Evolutionary conservation across 2,329 filamentous ascomycete genomes (phyloP), one percentile per base, ranked within the genome.

Genomic region (Aspergillus sp.): DNA sequence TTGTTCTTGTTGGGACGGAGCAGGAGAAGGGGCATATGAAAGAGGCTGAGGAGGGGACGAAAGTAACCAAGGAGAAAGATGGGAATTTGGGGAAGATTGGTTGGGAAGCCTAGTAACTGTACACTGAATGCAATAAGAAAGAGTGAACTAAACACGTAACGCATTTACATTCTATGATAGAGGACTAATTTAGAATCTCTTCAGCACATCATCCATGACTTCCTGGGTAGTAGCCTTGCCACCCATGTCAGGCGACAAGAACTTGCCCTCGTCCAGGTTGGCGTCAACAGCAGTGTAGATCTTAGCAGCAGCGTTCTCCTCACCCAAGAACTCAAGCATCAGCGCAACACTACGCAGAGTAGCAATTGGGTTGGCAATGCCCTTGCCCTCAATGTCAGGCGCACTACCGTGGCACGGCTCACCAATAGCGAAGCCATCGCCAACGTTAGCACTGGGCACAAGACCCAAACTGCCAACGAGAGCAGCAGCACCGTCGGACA

Each of bases 371-470:
- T 98, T 98, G 58, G 93, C 90, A 64, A 98, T 91, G 56, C 85
- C 83, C 77, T 86, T 78, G 58, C 93, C 93, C 81, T 90, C 84
- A 56, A 98, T 98, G 66, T 98, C 93, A 5, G 93, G 93, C 25
- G 93, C 93, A 61, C 85, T 90, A 43, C 93, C 93, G 71, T 98
- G 93, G 77, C 93, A 97, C 46, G 93, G 93, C 81, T 98, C 93
- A 56, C 93, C 93, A 62, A 98, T 97, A 58, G 89, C 93, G 66
- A 97, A 96, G 39, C 81, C 81, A 69, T 95, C 88, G 56, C 93
- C 90, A 9, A 98, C 93, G 67, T 98, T 98, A 58, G 93, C 93
- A 59, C 84, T 89, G 41, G 93, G 93, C 1, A 98, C 93, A 35
- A 98, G 83, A 56, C 93, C 93, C 33, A 98, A 76, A 47, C 84